Base-by-base conservation (phyloP, 805 yeast species). In the Isabelozyma gotoi region DNA sequence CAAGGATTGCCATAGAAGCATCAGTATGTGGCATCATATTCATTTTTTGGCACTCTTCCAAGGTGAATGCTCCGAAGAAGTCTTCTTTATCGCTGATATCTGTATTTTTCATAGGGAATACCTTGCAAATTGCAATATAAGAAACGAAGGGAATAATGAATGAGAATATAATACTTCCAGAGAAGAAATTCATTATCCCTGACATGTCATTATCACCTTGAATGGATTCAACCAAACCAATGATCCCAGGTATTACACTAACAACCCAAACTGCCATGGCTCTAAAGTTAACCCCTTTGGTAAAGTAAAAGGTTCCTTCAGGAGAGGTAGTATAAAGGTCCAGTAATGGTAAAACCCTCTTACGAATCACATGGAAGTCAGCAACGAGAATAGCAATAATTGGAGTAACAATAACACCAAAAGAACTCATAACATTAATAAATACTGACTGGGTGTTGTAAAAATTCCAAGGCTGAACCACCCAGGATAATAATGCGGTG, bases 281-380 rank as follows among this genome's bases (percentile, higher is more conserved):
- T 50, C 74, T 62, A 68, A 70, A 69, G 55, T 76, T 73, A 50
- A 68, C 40, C 10, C 80, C 80, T 24, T 58, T 46, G 45, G 55
- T 33, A 53, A 69, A 67, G 65, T 70, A 73, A 51, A 74, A 77
- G 33, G 61, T 61, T 5, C 72, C 68, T 11, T 53, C 51, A 2
- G 54, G 33, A 21, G 53, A 43, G 11, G 51, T 55, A 20, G 59
- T 57, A 57, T 63, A 77, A 38, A 73, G 54, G 44, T 76, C 74
- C 12, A 60, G 49, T 27, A 77, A 51, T 48, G 68, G 64, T 41
- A 76, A 40, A 44, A 63, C 61, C 42, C 66, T 55, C 17, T 62
- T 57, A 49, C 79, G 62, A 24, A 65, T 49, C 24, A 70, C 34
- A 52, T 56, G 66, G 50, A 49, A 69, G 37, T 73, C 77, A 19